These are phyloP conservation scores for Tulasnella sp. DNA, from an alignment of 768 basidiomycete genomes.

Conservation along the genomic window DNA sequence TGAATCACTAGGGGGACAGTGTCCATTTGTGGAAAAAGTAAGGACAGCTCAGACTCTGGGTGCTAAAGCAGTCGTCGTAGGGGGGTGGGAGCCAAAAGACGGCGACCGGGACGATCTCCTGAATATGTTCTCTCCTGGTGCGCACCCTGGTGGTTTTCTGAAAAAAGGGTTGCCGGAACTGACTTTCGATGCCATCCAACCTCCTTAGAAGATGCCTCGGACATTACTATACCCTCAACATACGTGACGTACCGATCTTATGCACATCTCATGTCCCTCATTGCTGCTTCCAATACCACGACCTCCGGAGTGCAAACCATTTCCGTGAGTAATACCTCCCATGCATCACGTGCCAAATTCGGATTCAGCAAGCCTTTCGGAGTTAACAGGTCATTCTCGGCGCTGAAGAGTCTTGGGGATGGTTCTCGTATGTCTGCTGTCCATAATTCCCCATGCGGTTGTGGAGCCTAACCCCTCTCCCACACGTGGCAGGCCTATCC, in stretches of 20 bases:
- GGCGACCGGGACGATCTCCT: constrained; percentile 77
- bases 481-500: constrained; percentile 61
- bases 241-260: constrained; percentile 90
- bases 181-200: not conserved
- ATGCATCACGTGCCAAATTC: constrained; percentile 75
- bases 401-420: constrained; percentile 67
- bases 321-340: constrained; percentile 42
- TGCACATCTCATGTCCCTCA: constrained; percentile 65
- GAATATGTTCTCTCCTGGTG: constrained; percentile 92
- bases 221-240: constrained; percentile 80
- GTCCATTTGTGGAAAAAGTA: constrained; percentile 89
- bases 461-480: constrained; percentile 42
- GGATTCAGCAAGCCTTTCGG: constrained; percentile 37
- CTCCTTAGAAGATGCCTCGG: constrained; percentile 63
- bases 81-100: constrained; percentile 64
- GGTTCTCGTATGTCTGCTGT: constrained; percentile 73
- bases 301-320: constrained; percentile 77
- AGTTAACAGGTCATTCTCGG: constrained; percentile 41
- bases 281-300: constrained; percentile 73
- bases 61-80: constrained; percentile 89
- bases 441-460: not conserved
- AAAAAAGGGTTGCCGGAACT: not conserved
- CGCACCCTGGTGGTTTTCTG: not conserved
- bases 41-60: constrained; percentile 71
- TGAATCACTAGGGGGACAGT: constrained; percentile 55